A percentile compares a stretch with the other conserved stretches of the same genome.
Conservation (phyloP, 108 stramenopile genomes). For the Chaetoceros tenuissimus region DNA sequence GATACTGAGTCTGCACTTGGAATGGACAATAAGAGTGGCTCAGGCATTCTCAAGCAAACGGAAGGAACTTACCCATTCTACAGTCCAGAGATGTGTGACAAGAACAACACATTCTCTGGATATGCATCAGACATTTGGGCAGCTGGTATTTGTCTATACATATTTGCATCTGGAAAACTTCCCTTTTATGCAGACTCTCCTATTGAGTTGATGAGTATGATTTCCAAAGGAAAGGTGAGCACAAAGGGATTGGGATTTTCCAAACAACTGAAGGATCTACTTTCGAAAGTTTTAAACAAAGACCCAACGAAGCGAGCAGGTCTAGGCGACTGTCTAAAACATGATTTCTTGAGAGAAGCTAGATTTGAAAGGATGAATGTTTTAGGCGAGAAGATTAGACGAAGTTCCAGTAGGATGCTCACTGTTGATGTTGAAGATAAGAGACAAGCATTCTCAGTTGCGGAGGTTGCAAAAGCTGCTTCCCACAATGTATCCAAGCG, state of each 20-base stretch:
- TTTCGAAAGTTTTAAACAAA: constrained; percentile 49
- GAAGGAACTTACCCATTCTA: constrained; percentile 89
- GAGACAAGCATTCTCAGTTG: constrained; percentile 2
- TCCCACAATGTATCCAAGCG: not conserved
- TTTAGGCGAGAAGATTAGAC: constrained; percentile 13
- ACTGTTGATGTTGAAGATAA: not conserved
- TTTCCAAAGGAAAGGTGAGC: constrained; percentile 39
- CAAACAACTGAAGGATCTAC: constrained; percentile 38
- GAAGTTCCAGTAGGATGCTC: not conserved
- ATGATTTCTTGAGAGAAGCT: constrained; percentile 54
- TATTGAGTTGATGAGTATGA: constrained; percentile 56
- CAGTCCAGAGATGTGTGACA: constrained; percentile 79
- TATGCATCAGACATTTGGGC: constrained; percentile 90
- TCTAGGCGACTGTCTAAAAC: constrained; percentile 78
- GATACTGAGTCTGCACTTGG: constrained; percentile 50
- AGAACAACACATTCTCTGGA: constrained; percentile 52
- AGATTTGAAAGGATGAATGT: constrained; percentile 33
- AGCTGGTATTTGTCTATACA: constrained; percentile 80
- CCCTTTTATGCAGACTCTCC: constrained; percentile 76
- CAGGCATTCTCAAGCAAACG: constrained; percentile 66
- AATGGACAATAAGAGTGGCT: constrained; percentile 44
- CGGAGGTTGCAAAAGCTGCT: not conserved
- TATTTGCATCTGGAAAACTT: constrained; percentile 74
- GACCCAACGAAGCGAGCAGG: constrained; percentile 63
- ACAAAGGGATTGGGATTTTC: constrained; percentile 43